Evolutionary conservation across 2,329 filamentous ascomycete genomes (phyloP).

Genomic region (Pyrenochaeta sp.): DNA sequence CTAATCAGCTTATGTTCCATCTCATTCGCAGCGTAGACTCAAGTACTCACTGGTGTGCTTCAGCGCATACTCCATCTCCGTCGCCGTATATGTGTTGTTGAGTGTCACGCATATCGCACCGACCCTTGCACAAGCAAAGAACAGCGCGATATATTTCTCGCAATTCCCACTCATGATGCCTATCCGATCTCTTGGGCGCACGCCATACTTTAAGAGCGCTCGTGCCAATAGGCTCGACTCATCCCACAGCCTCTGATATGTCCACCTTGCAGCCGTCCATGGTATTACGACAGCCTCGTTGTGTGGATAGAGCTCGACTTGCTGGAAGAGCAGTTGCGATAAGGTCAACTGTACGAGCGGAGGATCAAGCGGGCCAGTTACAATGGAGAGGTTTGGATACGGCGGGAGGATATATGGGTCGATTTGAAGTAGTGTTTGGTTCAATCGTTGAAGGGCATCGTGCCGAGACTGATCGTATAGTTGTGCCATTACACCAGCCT

Average conservation of each 20-base stretch:
- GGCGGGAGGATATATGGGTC: constrained; percentile 49
- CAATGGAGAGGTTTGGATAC: constrained; percentile 61
- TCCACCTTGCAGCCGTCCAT: constrained; percentile 79
- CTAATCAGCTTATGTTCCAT: background rate
- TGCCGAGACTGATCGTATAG: constrained; percentile 37
- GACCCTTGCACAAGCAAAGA: constrained; percentile 71
- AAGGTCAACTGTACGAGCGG: constrained; percentile 76
- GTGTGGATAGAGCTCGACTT: constrained; percentile 70
- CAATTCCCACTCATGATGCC: constrained; percentile 76
- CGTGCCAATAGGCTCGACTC: constrained; percentile 52
- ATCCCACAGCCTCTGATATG: constrained; percentile 58
- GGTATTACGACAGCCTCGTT: constrained; percentile 76
- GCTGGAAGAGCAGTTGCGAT: constrained; percentile 75
- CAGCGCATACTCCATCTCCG: constrained; percentile 75
- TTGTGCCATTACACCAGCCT: constrained; percentile 31
- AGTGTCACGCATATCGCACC: constrained; percentile 71
- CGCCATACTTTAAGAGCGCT: constrained; percentile 69
- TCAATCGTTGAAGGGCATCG: constrained; percentile 45
- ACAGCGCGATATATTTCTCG: constrained; percentile 68
- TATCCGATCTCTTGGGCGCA: constrained; percentile 73
- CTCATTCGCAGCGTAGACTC: background rate
- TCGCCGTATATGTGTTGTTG: constrained; percentile 82
- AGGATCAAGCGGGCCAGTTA: constrained; percentile 74
- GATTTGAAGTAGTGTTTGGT: constrained; percentile 49
- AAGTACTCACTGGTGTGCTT: constrained; percentile 69